These are phyloP conservation scores for Gossypium longicalyx DNA, from an alignment of 345 rosid genomes.

Conservation along the genomic window DNA sequence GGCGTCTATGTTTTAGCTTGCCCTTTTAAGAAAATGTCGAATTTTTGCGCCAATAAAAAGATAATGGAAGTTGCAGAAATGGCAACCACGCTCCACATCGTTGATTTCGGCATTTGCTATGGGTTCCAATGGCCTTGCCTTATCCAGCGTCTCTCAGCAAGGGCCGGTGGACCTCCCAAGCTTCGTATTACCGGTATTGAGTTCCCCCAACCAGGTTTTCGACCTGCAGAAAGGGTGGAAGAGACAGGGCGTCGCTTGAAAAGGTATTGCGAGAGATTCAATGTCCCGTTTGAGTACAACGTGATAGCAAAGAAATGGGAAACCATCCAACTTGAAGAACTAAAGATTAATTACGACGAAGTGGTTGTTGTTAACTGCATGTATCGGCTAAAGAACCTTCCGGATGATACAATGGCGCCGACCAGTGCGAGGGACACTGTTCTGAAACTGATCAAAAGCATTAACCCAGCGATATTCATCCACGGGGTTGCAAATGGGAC, in stretches of 20 bases:
- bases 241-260: constrained; percentile 45
- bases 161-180: constrained; percentile 50
- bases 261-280: constrained; percentile 36
- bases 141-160: constrained; percentile 42
- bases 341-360: constrained; percentile 36
- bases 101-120: constrained; percentile 48
- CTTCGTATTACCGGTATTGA: constrained; percentile 56
- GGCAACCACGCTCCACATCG: constrained; percentile 40
- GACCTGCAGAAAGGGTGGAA: constrained; percentile 47
- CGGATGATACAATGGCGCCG: constrained; percentile 41
- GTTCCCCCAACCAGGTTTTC: constrained; percentile 49
- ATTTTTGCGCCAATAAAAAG: constrained; percentile 34
- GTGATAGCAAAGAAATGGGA: constrained; percentile 59
- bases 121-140: constrained; percentile 67
- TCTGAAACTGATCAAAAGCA: constrained; percentile 39
- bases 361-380: constrained; percentile 39
- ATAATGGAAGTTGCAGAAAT: constrained; percentile 33
- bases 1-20: neutral
- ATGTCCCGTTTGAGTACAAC: constrained; percentile 50
- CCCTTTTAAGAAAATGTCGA: constrained; percentile 31
- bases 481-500: constrained; percentile 40
- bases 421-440: constrained; percentile 45
- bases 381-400: constrained; percentile 38
- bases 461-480: constrained; percentile 39
- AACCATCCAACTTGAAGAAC: constrained; percentile 41